Evolutionary conservation across 2,329 filamentous ascomycete species (phyloP).

Genomic region (Talaromyces sp.): DNA sequence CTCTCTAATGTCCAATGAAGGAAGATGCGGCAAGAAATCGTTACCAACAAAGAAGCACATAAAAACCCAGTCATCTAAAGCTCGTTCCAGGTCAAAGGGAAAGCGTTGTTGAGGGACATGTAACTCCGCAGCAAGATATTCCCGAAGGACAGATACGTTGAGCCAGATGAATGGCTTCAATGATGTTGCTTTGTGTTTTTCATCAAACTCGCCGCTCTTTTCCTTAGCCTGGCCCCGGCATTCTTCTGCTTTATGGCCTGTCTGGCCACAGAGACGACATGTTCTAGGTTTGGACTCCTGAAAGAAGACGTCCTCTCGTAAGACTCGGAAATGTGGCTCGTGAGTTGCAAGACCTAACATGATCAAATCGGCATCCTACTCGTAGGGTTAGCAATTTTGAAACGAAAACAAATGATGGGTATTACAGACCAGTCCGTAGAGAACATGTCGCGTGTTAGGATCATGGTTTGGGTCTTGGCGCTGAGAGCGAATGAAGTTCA

Average conservation of each 20-base stretch:
- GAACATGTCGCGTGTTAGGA: conserved; percentile 95
- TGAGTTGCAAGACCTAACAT: conserved; percentile 97
- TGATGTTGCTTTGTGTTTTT: conserved; percentile 64
- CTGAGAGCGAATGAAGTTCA: conserved; percentile 95
- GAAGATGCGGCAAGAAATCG: conserved; percentile 94
- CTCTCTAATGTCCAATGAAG: conserved; percentile 94
- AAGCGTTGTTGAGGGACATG: conserved; percentile 77
- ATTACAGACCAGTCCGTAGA: conserved; percentile 67
- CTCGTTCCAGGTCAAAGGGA: conserved; percentile 85
- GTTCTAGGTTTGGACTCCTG: conserved; percentile 76
- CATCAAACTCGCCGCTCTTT: conserved; percentile 72
- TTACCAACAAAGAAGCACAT: conserved; percentile 99
- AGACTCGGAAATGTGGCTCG: conserved; percentile 91
- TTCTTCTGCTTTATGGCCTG: conserved; percentile 80
- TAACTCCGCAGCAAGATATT: conserved; percentile 89
- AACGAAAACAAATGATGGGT: background rate
- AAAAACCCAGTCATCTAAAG: conserved; percentile 96
- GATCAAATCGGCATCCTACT: conserved; percentile 83
- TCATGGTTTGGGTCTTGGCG: conserved; percentile 84
- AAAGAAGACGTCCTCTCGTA: conserved; percentile 94
- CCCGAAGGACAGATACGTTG: conserved; percentile 82
- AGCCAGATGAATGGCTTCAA: conserved; percentile 98
- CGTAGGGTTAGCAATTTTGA: conserved; percentile 17
- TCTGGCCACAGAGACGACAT: conserved; percentile 86
- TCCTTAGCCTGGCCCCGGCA: conserved; percentile 75